Evolutionary conservation across 2,329 filamentous ascomycete species (phyloP), one percentile per base, ranked within the genome.

Genomic region (Nakataea oryzae): DNA sequence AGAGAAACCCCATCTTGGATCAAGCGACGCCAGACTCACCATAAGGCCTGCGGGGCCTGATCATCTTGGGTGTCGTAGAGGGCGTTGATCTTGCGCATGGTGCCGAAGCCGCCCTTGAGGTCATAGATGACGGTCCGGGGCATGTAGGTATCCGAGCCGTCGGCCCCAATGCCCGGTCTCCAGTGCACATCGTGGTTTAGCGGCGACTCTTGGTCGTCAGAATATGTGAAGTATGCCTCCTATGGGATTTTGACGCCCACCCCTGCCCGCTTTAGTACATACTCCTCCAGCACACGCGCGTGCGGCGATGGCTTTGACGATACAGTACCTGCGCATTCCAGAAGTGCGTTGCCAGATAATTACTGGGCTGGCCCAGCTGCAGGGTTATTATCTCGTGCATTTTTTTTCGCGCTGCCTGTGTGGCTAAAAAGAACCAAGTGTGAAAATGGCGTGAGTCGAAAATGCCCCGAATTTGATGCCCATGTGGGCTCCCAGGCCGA

Each of bases 191-290:
- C 87, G 78, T 96, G 91, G 69, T 96, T 84, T 65, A 96, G 78
- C 0, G 84, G 81, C 8, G 88, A 84, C 67, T 85, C 81, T 71
- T 90, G 79, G 65, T 87, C 79, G 57, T 83, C 78, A 1, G 80
- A 81, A 70, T 97, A 97, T 17, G 93, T 97, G 72, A 97, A 97
- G 75, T 99, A 99, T 1, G 93, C 96, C 80, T 99, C 95, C 89
- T 96, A 32, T 50, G 21, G 8, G n/a, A n/a, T 50, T 60, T 60
- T 56, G 47, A 6, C 28, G 29, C 32, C 14, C 59, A 54, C 6
- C 41, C 41, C 54, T 17, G 54, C 54, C 13, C 24, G 54, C 17
- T 13, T 27, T 56, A 56, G 28, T 24, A 56, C 13, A 56, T 27
- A 14, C 26, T 8, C 9, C 5, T 2, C 17, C 21, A 50, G 6